Evolutionary conservation across 208 protist genomes (phyloP).

Genomic region (Herpetomonas samuelpessoai): DNA sequence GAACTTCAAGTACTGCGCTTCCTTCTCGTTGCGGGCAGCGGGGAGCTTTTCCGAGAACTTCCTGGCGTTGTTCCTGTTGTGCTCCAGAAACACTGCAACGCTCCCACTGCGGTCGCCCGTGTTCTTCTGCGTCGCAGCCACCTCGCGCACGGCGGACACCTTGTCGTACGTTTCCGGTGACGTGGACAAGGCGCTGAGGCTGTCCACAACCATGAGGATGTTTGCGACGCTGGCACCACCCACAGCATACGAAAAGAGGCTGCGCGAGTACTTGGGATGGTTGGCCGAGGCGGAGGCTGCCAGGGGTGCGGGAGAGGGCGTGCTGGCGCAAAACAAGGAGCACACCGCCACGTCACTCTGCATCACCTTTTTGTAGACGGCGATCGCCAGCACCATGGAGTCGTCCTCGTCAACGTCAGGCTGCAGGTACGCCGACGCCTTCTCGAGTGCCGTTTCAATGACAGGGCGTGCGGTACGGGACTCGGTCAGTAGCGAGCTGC

Average conservation of each 20-base stretch:
- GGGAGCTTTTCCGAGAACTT: constrained; percentile 20
- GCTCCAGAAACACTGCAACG: constrained; percentile 41
- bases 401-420: constrained; percentile 7
- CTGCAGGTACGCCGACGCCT: constrained; percentile 12
- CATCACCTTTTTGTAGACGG: constrained; percentile 43
- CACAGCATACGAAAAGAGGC: constrained; percentile 50
- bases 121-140: constrained; percentile 35
- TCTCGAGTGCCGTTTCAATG: constrained; percentile 23
- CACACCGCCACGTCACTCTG: constrained; percentile 43
- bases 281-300: constrained; percentile 28
- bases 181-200: constrained; percentile 15
- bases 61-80: constrained; percentile 31
- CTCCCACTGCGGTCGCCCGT: constrained; percentile 40
- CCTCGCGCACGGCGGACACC: constrained; percentile 16
- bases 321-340: constrained; percentile 31
- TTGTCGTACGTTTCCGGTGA: constrained; percentile 19
- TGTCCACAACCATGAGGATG: constrained; percentile 33
- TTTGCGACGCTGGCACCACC: constrained; percentile 44
- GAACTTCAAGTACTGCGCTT: constrained; percentile 17
- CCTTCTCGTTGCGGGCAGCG: constrained; percentile 10
- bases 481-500: constrained; percentile 13
- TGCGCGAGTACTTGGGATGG: constrained; percentile 40
- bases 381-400: constrained; percentile 32
- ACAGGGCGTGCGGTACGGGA: constrained; percentile 13
- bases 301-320: constrained; percentile 20